Conservation (phyloP, 163 green algal species). For the Scenedesmus sp. region DNA sequence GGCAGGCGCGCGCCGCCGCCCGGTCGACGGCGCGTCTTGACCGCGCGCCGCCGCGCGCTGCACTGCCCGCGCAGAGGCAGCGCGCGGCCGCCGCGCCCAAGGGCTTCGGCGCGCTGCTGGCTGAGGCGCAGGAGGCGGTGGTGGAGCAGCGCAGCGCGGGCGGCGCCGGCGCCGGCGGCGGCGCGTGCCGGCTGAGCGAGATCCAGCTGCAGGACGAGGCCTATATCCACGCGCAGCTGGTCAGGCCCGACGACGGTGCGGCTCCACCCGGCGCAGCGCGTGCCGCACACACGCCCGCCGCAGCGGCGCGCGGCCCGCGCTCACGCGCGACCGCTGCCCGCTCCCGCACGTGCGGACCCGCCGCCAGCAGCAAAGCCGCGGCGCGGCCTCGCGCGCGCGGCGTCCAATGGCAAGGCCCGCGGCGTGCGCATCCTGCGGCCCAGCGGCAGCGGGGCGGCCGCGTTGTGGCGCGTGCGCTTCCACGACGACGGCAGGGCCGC, state of each 20-base stretch:
- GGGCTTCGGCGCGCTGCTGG: slow-evolving; percentile 39
- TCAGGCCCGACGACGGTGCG: slow-evolving; percentile 39
- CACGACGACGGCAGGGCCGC: slow-evolving; percentile 8
- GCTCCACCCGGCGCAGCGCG: background rate
- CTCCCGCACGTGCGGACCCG: too few relatives aligned
- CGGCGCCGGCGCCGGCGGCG: background rate
- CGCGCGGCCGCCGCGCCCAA: background rate
- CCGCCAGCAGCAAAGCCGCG: too few relatives aligned
- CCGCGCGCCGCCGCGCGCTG: background rate
- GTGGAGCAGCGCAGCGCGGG: background rate
- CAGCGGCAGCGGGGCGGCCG: too few relatives aligned
- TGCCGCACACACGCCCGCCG: too few relatives aligned
- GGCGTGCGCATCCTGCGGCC: too few relatives aligned
- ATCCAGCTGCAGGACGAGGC: slow-evolving; percentile 42
- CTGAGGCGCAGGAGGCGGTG: slow-evolving; percentile 17
- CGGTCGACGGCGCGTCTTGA: too few relatives aligned
- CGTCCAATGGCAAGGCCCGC: too few relatives aligned
- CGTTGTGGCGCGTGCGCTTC: too few relatives aligned
- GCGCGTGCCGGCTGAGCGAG: slow-evolving; percentile 13
- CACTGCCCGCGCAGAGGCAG: slow-evolving; percentile 16
- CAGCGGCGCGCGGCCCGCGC: too few relatives aligned
- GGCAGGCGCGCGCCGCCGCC: background rate
- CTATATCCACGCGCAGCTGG: slow-evolving; percentile 41
- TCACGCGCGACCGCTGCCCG: too few relatives aligned
- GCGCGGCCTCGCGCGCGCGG: too few relatives aligned